Base-by-base conservation (phyloP, 805 yeast species). In the Candida michaelii region DNA sequence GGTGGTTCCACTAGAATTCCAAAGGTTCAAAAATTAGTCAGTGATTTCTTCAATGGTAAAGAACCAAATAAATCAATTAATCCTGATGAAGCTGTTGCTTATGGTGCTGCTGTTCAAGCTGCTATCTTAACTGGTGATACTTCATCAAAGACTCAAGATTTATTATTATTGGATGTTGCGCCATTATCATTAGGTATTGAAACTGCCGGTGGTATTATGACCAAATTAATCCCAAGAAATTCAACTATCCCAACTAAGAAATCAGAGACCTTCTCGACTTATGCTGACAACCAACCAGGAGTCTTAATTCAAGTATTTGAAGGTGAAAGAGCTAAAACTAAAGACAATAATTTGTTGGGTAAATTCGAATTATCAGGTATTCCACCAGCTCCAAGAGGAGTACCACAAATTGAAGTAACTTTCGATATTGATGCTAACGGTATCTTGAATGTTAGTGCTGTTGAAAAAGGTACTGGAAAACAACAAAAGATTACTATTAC, bases 1-100 rank as follows among this genome's bases (percentile, higher is more conserved):
- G 99, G 99, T 78, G 99, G 99, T 72, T 91, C 99, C 30, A 93
- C 99, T 43, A 88, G 98, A 80, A 93, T 91, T 74, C 99, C 98
- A 73, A 93, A 89, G 79, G 91, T 91, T 56, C 98, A 90, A 76
- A 85, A 87, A 73, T 78, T 91, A 59, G 79, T 91, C 55, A 95
- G 91, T 73, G 79, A 84, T 52, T 89, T 71, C 80, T 91, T 91
- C 65, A 82, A 85, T 61, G 96, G 96, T 59, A 91, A 93, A 79
- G 89, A 89, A 73, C 91, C 95, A 53, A 88, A 96, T 55, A 91
- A 90, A 80, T 91, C 96, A 60, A 91, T 91, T 62, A 91, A 91
- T 77, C 98, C 99, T 51, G 99, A 91, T 74, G 99, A 91, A 78
- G 99, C 99, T 66, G 98, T 91, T 62, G 99, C 98, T 33, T 91